Base-by-base conservation (phyloP, 2,329 filamentous ascomycete species). In the Magnaporthales sp. region DNA sequence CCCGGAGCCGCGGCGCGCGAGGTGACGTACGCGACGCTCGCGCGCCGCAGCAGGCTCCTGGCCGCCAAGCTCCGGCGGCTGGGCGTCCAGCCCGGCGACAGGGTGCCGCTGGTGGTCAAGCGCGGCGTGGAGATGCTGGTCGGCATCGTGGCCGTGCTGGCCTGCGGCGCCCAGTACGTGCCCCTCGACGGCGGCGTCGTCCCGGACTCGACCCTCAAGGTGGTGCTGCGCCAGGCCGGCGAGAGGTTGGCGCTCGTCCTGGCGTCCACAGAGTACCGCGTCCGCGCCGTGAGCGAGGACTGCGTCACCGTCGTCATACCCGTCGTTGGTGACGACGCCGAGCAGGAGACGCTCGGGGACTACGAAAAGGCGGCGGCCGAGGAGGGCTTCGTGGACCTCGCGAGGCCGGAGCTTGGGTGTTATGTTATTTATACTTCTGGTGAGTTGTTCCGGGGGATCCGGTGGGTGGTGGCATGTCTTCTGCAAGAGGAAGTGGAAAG, bases 121-220 rank as follows among this genome's bases (percentile, higher is more conserved):
- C 79, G 85, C 15, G 81, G 83, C 54, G 74, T 84, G 63, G 83
- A 85, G 69, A 85, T 87, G 83, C 75, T 86, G 7, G 78, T 86
- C 64, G 84, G 81, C 24, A 86, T 87, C 63, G 77, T 85, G 66
- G 84, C 83, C 2, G 77, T 86, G 22, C 75, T 88, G 38, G 84
- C 84, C 67, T 81, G 81, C 63, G 84, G 85, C 24, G 85, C 81
- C 15, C 84, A 88, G 69, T 88, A 88, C 71, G 79, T 87, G 5
- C 85, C 85, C 3, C 77, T 88, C 2, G 86, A 88, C 68, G 84
- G 84, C 46, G 81, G 82, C 6, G 78, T 84, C 32, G 80, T 83
- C 10, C 77, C 83, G 0, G 80, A 83, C 64, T 75, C 77, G 22
- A 80, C 80, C 2, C 76, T 87, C 29, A 74, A 75, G 27, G 80